Conservation (phyloP, 2,329 filamentous ascomycete genomes). For the Diplodia corticola region DNA sequence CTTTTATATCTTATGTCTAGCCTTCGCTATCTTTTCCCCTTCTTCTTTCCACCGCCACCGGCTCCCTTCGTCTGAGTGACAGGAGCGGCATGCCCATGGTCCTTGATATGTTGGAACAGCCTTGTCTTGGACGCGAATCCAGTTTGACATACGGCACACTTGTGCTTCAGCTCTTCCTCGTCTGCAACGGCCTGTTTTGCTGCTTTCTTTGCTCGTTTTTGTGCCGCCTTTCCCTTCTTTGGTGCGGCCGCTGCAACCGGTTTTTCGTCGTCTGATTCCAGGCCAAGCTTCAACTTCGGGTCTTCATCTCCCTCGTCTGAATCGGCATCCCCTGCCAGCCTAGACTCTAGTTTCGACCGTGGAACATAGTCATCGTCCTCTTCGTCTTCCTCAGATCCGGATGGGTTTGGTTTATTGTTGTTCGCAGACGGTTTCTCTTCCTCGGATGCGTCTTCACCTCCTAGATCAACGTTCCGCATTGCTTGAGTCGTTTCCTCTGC, state of each 20-base stretch:
- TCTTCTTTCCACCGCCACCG: slow-evolving; percentile 27
- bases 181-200: slow-evolving; percentile 42
- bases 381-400: slow-evolving; percentile 22
- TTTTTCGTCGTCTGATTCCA: slow-evolving; percentile 21
- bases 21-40: slow-evolving; percentile 24
- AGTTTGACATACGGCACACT: slow-evolving; percentile 77
- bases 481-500: neutral
- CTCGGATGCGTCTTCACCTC: slow-evolving; percentile 36
- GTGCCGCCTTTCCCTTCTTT: slow-evolving; percentile 51
- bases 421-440: slow-evolving; percentile 34
- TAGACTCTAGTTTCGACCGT: slow-evolving; percentile 39
- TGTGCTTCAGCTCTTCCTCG: slow-evolving; percentile 51
- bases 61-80: slow-evolving; percentile 26
- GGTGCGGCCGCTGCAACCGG: slow-evolving; percentile 27
- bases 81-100: slow-evolving; percentile 63
- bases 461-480: slow-evolving; percentile 25
- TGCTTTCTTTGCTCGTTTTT: slow-evolving; percentile 49
- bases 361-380: slow-evolving; percentile 37
- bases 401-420: slow-evolving; percentile 5
- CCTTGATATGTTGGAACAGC: slow-evolving; percentile 72
- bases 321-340: slow-evolving; percentile 30
- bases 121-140: slow-evolving; percentile 73
- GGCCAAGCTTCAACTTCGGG: neutral
- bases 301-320: neutral
- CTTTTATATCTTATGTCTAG: neutral